Evolutionary conservation across 2,329 filamentous ascomycete species (phyloP).

Genomic region (Chalaropsis ovoidea): DNA sequence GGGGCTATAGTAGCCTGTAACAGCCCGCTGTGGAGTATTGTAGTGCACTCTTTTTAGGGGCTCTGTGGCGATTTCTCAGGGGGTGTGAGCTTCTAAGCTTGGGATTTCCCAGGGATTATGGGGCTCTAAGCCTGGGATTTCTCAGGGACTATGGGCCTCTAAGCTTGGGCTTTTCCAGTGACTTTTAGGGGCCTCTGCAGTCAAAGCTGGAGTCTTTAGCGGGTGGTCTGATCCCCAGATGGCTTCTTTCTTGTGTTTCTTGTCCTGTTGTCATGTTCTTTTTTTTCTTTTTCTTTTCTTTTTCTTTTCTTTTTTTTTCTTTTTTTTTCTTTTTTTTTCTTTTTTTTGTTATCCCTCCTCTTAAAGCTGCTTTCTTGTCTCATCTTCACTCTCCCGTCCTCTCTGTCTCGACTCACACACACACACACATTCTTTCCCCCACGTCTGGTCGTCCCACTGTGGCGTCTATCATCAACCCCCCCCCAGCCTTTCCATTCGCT

Average conservation of each 20-base stretch:
- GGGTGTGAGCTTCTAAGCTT: not conserved
- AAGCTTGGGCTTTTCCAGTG: not conserved
- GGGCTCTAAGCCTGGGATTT: not conserved
- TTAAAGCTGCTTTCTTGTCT: not conserved
- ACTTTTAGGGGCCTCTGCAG: constrained; percentile 5
- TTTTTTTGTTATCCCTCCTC: no score
- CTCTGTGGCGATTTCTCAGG: no score
- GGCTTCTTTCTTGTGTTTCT: not conserved
- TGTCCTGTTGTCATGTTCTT: not conserved
- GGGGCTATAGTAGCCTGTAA: no score
- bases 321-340: constrained; percentile 5
- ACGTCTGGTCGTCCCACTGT: not conserved
- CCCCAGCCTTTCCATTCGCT: not conserved
- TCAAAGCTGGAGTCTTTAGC: not conserved
- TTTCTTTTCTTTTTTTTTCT: not conserved
- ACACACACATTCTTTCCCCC: not conserved
- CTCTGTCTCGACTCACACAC: no score
- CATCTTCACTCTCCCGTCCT: not conserved
- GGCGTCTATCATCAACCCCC: constrained; percentile 5
- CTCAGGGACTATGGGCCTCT: not conserved
- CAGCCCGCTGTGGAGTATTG: no score
- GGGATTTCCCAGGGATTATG: no score
- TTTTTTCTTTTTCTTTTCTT: not conserved
- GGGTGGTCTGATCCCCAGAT: constrained; percentile 15
- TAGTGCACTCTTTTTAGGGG: no score